Evolutionary conservation across 2,329 filamentous ascomycete genomes (phyloP).

Genomic region (Bipolaris victoriae): DNA sequence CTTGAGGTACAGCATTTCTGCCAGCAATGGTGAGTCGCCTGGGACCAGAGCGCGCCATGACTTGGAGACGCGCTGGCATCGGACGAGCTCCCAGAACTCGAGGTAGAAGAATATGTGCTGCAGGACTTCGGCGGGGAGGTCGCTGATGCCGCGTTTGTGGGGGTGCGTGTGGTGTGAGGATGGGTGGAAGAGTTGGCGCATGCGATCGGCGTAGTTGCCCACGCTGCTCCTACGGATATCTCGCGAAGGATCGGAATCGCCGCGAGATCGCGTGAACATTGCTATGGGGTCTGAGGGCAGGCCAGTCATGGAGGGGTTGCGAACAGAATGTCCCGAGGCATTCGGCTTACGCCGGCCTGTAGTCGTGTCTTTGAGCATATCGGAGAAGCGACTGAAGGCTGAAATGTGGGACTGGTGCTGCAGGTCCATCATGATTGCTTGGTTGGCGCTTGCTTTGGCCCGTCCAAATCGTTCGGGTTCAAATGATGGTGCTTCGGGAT

Average conservation of each 20-base stretch:
- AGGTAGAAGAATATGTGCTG: conserved; percentile 20
- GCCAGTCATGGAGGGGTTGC: conserved; percentile 8
- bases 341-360: conserved; percentile 20
- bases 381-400: conserved; percentile 23
- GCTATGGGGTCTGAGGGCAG: conserved; percentile 5
- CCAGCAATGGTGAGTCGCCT: conserved; percentile 17
- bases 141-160: conserved; percentile 8
- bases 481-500: background rate
- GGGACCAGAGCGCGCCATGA: conserved; percentile 18
- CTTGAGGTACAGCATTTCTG: conserved; percentile 19
- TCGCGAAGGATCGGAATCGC: conserved; percentile 4
- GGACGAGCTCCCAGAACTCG: conserved; percentile 18
- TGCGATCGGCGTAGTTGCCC: conserved; percentile 23
- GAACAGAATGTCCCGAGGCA: conserved; percentile 1
- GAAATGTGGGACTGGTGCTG: conserved; percentile 20
- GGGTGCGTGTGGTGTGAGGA: background rate
- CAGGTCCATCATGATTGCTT: conserved; percentile 15
- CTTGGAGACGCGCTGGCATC: conserved; percentile 19
- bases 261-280: background rate
- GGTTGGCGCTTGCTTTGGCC: background rate
- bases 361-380: conserved; percentile 22
- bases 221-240: conserved; percentile 22
- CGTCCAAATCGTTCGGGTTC: background rate
- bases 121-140: conserved; percentile 21
- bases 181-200: conserved; percentile 20